Evolutionary conservation across 148 eudicot genomes (phyloP), one percentile per base, ranked within the genome.

Genomic region (Amaranthus hypochondriacus): DNA sequence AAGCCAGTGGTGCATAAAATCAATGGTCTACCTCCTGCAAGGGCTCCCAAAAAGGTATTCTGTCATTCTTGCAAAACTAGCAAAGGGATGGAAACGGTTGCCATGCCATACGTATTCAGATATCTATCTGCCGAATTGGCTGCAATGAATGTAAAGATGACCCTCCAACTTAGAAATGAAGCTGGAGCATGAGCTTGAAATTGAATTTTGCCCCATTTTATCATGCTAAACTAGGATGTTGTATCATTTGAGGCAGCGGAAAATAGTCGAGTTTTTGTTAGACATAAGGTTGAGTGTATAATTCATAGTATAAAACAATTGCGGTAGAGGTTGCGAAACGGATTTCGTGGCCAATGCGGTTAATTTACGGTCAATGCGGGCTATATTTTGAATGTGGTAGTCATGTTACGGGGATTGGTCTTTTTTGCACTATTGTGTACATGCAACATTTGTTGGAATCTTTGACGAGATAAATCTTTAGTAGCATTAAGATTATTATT

Each of bases 71-170:
- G 98, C 78, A 52, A 86, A 66, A 84, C 89, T 14, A 88, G 90
- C 70, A 89, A 88, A 75, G 97, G 98, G 44, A 94, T 94, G 93
- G 92, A 88, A 81, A 91, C 96, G 0, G 98, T 94, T 52, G 97
- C 98, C 8, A 91, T 94, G 98, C 98, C 98, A 3, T 94, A 89
- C 56, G 95, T 94, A 3, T 91, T 89, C 70, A 81, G 93, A 80
- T 89, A 87, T 76, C 70, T 94, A 64, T 93, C 97, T 55, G 97
- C 98, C 14, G 98, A 94, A 73, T 73, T 94, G 74, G 98, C 96
- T 0, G 98, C 93, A 43, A 94, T 94, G 98, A 94, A 94, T 73
- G 86, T 94, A 11, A 91, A 87, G 73, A 79, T 94, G 90, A 84
- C 88, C 39, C 97, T 94, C 42, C 70, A 91, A 74, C 76, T 94